phyloP scores from a whole-genome alignment of 192 early-diverging fungal species.

The Entrophospora sp. region DNA sequence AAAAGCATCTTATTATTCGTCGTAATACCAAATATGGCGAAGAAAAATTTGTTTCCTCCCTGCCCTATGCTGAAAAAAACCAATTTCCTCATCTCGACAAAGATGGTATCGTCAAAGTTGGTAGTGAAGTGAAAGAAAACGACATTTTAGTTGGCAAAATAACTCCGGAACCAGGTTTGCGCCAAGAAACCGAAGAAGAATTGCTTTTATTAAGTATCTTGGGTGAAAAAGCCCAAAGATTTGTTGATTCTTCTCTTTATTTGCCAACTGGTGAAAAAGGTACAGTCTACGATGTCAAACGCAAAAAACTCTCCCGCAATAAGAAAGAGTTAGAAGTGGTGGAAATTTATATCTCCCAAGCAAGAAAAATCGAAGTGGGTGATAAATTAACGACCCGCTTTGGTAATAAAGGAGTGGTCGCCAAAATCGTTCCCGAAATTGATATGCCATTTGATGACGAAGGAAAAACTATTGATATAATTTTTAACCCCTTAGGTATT shows the following conservation, averaged over 20 bases:
- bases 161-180: background rate
- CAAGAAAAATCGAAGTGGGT: conserved; percentile 3
- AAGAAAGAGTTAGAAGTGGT: conserved; percentile 1
- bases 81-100: background rate
- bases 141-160: conserved; percentile 7
- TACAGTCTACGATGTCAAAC: conserved; percentile 5
- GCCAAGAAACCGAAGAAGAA: background rate
- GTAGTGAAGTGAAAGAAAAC: background rate
- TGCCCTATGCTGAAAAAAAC: background rate
- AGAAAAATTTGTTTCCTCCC: background rate
- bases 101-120: conserved; percentile 8
- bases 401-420: conserved; percentile 14
- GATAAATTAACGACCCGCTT: conserved; percentile 16
- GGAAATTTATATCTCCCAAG: background rate
- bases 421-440: conserved; percentile 2
- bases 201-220: background rate
- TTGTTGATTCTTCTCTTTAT: background rate
- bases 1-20: conserved; percentile 7
- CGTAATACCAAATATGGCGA: background rate
- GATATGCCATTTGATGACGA: conserved; percentile 16
- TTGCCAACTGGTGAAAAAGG: background rate
- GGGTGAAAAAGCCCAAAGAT: background rate
- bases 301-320: background rate
- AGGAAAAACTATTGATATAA: conserved; percentile 4
- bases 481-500: conserved; percentile 8